Evolutionary conservation across 805 yeast species (phyloP).

Genomic region (Yamadazyma endophytica): DNA sequence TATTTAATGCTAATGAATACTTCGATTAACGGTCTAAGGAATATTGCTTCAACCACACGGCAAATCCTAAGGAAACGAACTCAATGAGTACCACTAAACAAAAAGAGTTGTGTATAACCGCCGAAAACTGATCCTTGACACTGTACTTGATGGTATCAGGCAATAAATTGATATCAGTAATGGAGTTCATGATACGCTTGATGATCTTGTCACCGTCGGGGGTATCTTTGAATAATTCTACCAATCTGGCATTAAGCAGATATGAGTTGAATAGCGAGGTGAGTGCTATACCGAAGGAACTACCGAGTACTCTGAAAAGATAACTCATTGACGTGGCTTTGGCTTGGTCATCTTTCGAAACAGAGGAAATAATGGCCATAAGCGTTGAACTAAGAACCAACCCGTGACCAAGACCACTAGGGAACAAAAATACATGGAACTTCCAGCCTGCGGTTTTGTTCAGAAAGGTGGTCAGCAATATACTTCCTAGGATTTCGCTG

Average conservation of each 20-base stretch:
- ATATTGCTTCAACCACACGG: conserved; percentile 1
- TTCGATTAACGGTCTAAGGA: too few relatives aligned
- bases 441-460: conserved; percentile 1
- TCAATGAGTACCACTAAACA: not conserved
- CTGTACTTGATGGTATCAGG: not conserved
- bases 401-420: conserved; percentile 2
- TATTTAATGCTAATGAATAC: too few relatives aligned
- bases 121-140: not conserved
- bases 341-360: not conserved
- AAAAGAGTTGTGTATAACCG: conserved; percentile 2
- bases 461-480: conserved; percentile 1
- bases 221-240: not conserved
- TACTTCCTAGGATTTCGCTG: not conserved
- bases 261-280: conserved; percentile 2
- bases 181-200: conserved; percentile 1
- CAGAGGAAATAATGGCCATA: conserved; percentile 1
- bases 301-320: conserved; percentile 2
- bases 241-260: not conserved
- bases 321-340: conserved; percentile 2
- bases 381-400: conserved; percentile 1
- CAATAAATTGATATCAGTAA: conserved; percentile 1
- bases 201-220: not conserved
- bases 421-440: not conserved
- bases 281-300: conserved; percentile 1
- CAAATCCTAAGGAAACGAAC: conserved; percentile 1